Evolutionary conservation across 768 basidiomycete genomes (phyloP).

Genomic region (Mycena albidolilacea): DNA sequence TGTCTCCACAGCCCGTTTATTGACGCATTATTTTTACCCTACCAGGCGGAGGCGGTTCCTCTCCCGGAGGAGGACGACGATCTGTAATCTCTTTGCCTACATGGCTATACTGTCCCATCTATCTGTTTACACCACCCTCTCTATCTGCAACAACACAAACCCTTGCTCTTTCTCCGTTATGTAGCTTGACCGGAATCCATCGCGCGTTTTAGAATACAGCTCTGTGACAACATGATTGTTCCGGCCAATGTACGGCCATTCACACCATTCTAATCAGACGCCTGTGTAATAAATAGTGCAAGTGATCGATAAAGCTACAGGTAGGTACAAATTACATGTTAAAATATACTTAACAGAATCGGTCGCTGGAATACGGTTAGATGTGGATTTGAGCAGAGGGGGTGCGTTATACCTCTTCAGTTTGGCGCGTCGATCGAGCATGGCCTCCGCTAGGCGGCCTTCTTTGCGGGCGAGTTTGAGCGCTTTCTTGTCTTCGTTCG

Average conservation of each 20-base stretch:
- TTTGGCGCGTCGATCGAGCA: conserved; percentile 86
- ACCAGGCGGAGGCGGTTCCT: conserved; percentile 89
- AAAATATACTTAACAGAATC: conserved; percentile 59
- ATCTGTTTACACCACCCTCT: conserved; percentile 35
- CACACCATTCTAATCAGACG: not conserved
- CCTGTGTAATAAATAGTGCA: not conserved
- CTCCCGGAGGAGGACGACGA: conserved; percentile 99
- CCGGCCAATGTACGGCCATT: conserved; percentile 25
- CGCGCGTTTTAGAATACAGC: conserved; percentile 39
- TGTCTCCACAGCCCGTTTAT: conserved; percentile 34
- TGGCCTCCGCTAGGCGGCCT: conserved; percentile 83
- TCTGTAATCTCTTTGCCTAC: conserved; percentile 58
- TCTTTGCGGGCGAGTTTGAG: conserved; percentile 86
- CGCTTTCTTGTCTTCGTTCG: conserved; percentile 81
- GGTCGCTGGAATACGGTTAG: conserved; percentile 54
- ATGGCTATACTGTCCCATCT: conserved; percentile 28
- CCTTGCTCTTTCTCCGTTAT: conserved; percentile 26
- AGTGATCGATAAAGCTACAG: conserved; percentile 34
- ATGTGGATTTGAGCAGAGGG: not conserved
- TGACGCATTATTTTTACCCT: not conserved
- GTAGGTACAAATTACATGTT: conserved; percentile 35
- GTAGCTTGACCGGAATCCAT: conserved; percentile 38
- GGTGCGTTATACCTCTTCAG: conserved; percentile 77
- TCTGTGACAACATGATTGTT: conserved; percentile 32
- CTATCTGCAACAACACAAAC: conserved; percentile 37